Conservation (phyloP, 1,284 basidiomycete species). For the Peniophora sp. region DNA sequence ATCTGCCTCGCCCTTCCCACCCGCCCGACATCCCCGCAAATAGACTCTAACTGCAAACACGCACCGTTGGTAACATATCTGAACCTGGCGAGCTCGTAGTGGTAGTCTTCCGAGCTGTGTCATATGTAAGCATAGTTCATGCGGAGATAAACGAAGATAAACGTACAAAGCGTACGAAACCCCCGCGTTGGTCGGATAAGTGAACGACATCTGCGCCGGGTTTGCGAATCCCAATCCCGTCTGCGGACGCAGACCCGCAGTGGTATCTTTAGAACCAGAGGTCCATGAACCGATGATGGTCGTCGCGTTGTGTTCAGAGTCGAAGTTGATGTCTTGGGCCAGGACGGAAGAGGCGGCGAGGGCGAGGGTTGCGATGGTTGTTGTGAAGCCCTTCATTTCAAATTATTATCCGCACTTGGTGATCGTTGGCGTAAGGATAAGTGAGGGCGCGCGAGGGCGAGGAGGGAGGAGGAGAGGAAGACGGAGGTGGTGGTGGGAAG, state of each 20-base stretch:
- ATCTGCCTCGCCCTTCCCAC: too few species aligned
- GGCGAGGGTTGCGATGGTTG: background rate
- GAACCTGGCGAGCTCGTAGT: conserved; percentile 84
- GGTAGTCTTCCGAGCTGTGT: conserved; percentile 56
- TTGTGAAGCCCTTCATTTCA: background rate
- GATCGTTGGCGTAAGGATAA: too few species aligned
- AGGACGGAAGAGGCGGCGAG: conserved; percentile 26
- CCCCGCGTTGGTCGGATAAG: conserved; percentile 76
- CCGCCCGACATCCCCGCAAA: too few species aligned
- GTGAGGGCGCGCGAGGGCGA: background rate
- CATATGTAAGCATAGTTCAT: conserved; percentile 2
- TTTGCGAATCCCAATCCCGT: conserved; percentile 66
- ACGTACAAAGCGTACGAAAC: conserved; percentile 87
- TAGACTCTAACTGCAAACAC: conserved; percentile 7
- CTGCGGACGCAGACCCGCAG: conserved; percentile 49
- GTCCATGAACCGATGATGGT: conserved; percentile 77
- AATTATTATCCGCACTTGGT: too few species aligned
- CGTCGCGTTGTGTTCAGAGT: conserved; percentile 51
- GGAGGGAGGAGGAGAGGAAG: background rate
- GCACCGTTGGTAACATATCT: conserved; percentile 78
- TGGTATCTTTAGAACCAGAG: conserved; percentile 66
- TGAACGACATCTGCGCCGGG: conserved; percentile 75
- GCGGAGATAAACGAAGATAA: background rate
- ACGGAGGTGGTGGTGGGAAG: background rate
- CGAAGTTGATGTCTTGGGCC: conserved; percentile 26